These are phyloP conservation scores for Neofusicoccum laricinum DNA, from an alignment of 2,329 filamentous ascomycete species.

Conservation along the genomic window DNA sequence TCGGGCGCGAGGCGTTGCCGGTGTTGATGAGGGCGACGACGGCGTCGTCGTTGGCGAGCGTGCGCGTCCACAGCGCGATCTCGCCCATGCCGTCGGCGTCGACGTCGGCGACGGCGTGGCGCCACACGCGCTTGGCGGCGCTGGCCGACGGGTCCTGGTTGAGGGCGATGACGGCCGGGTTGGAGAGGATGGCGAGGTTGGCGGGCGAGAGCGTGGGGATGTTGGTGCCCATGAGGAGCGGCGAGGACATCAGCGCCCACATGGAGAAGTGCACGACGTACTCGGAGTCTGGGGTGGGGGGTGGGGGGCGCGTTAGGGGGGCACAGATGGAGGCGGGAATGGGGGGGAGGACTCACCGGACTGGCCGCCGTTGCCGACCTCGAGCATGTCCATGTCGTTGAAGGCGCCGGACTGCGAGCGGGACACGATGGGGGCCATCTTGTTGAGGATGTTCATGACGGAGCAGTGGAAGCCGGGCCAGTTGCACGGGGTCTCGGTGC, in stretches of 20 bases:
- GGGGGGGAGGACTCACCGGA: slow-evolving; percentile 19
- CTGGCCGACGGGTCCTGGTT: slow-evolving; percentile 46
- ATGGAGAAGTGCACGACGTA: slow-evolving; percentile 47
- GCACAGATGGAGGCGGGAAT: background rate
- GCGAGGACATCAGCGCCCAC: slow-evolving; percentile 49
- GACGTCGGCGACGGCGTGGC: slow-evolving; percentile 40
- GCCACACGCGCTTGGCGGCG: slow-evolving; percentile 45
- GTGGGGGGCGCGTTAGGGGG: too few species aligned
- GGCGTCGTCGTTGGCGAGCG: slow-evolving; percentile 46
- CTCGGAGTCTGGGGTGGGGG: slow-evolving; percentile 37
- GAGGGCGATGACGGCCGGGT: slow-evolving; percentile 50
- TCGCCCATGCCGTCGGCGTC: slow-evolving; percentile 46
- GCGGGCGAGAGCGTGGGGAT: slow-evolving; percentile 38
- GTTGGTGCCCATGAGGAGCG: slow-evolving; percentile 48
- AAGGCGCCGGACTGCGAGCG: slow-evolving; percentile 44
- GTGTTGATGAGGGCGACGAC: slow-evolving; percentile 53
- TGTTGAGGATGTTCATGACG: slow-evolving; percentile 51
- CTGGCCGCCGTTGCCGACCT: slow-evolving; percentile 45
- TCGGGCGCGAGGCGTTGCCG: slow-evolving; percentile 38
- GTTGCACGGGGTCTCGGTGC: slow-evolving; percentile 40
- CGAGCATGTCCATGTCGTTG: slow-evolving; percentile 50
- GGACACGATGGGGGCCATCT: slow-evolving; percentile 42
- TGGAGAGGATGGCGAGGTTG: slow-evolving; percentile 47
- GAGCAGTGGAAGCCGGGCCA: slow-evolving; percentile 49
- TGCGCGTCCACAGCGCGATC: slow-evolving; percentile 51